These are phyloP conservation scores for Citrullus amarus DNA, from an alignment of 306 rosid genomes.

Conservation along the genomic window DNA sequence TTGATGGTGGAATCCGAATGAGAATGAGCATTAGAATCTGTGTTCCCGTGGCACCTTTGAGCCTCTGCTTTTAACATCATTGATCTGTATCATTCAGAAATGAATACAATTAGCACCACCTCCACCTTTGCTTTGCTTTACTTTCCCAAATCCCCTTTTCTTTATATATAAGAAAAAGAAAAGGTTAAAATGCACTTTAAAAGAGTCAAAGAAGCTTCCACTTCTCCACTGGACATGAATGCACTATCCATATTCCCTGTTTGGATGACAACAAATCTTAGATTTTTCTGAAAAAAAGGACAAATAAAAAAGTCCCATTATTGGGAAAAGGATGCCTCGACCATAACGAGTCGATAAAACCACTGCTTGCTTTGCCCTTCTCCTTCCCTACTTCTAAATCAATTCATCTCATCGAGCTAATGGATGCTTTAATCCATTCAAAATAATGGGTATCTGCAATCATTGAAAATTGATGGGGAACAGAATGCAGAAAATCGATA, in stretches of 20 bases:
- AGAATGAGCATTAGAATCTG: conserved; percentile 11
- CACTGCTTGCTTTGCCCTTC: background rate
- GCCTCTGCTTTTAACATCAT: conserved; percentile 4
- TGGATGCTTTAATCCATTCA: background rate
- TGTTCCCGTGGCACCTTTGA: conserved; percentile 3
- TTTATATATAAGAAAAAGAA: background rate
- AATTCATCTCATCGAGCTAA: background rate
- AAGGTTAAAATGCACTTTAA: conserved; percentile 3
- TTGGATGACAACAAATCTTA: conserved; percentile 8
- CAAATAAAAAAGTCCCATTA: background rate
- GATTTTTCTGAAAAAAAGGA: background rate
- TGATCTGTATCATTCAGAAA: conserved; percentile 1
- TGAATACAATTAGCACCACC: background rate
- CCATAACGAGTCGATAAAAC: background rate
- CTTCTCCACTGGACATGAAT: conserved; percentile 7
- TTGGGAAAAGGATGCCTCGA: background rate
- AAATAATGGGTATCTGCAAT: background rate
- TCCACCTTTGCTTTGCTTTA: background rate
- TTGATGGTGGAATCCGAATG: conserved; percentile 13
- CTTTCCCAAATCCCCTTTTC: background rate
- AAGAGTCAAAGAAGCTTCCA: conserved; percentile 5
- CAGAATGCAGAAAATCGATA: background rate
- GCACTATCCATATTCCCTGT: conserved; percentile 8
- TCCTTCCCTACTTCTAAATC: background rate
- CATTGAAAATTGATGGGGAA: background rate